phyloP scores from a whole-genome alignment of 1,139 yeast genomes.

The Debaryomycetaceae sp. region DNA sequence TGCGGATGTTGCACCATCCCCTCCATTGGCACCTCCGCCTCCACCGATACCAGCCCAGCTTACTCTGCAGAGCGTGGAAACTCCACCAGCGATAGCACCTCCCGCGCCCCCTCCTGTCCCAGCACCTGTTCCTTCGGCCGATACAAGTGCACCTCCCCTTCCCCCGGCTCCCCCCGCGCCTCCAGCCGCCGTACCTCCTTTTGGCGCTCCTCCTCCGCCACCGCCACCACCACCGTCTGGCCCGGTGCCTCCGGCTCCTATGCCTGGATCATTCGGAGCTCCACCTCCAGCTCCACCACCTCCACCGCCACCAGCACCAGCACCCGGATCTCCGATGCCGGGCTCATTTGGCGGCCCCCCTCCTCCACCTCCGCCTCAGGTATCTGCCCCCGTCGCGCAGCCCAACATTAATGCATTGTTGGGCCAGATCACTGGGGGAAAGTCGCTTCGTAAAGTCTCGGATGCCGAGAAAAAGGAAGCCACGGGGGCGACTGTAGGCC shows the following conservation, averaged over 20 bases:
- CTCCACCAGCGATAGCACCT: not conserved
- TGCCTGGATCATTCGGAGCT: conserved; percentile 7
- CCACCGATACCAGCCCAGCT: too few species aligned
- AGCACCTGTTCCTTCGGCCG: conserved; percentile 3
- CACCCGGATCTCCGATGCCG: conserved; percentile 5
- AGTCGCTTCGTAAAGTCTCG: conserved; percentile 36
- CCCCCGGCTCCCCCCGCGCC: conserved; percentile 3
- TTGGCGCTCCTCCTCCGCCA: conserved; percentile 6
- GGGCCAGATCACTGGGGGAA: conserved; percentile 49
- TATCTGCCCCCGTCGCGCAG: conserved; percentile 11
- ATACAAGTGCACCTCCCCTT: conserved; percentile 3
- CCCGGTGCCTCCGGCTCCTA: conserved; percentile 11
- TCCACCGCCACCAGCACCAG: conserved; percentile 22
- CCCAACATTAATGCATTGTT: conserved; percentile 37
- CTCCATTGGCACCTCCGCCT: not conserved
- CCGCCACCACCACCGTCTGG: conserved; percentile 12
- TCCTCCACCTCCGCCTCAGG: conserved; percentile 20
- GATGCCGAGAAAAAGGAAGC: conserved; percentile 33
- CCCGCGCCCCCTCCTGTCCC: conserved; percentile 2
- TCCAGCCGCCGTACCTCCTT: conserved; percentile 4
- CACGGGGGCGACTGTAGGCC: conserved; percentile 38
- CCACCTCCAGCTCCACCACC: conserved; percentile 17
- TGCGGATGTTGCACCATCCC: too few species aligned
- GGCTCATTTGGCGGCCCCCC: conserved; percentile 8
- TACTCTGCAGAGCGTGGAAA: too few species aligned